These are phyloP conservation scores for Pholiota molesta DNA, from an alignment of 768 basidiomycete genomes.

Conservation along the genomic window DNA sequence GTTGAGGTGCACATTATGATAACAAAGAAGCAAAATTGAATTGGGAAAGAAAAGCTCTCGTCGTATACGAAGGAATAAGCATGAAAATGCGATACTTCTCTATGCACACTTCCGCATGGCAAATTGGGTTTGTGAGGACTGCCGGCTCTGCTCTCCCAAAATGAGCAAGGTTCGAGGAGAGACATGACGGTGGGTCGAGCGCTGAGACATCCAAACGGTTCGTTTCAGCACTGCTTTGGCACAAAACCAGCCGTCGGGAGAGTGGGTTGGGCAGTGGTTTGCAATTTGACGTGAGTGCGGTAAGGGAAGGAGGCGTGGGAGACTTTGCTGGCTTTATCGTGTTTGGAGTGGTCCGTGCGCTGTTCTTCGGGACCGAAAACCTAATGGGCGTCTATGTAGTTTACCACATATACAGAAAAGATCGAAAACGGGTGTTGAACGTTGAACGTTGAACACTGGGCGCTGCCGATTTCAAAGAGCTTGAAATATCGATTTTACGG, in stretches of 20 bases:
- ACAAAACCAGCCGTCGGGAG: conserved; percentile 15
- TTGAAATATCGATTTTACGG: too few species aligned
- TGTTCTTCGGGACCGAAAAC: too few species aligned
- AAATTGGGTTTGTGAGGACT: conserved; percentile 16
- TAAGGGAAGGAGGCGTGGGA: conserved; percentile 10
- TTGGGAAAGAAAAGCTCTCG: not conserved
- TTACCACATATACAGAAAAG: too few species aligned
- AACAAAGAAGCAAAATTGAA: not conserved
- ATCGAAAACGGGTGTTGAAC: too few species aligned
- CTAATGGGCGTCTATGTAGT: too few species aligned
- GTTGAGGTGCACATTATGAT: conserved; percentile 7
- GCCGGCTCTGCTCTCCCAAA: conserved; percentile 21
- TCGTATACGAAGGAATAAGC: not conserved
- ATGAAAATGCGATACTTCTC: conserved; percentile 10
- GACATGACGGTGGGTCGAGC: conserved; percentile 19
- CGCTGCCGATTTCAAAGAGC: too few species aligned
- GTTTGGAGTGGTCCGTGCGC: conserved; percentile 2
- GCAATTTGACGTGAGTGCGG: conserved; percentile 28
- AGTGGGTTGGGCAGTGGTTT: conserved; percentile 13
- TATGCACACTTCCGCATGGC: not conserved
- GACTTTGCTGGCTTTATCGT: not conserved
- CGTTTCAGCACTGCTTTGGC: conserved; percentile 26
- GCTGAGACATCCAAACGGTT: conserved; percentile 24
- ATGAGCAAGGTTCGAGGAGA: conserved; percentile 10
- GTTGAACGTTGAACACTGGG: too few species aligned